Percentiles rank a stretch among this genome's conserved stretches.
These are phyloP conservation scores for Taphrina betulina DNA, from an alignment of 1,139 yeast species.

Conservation along the genomic window DNA sequence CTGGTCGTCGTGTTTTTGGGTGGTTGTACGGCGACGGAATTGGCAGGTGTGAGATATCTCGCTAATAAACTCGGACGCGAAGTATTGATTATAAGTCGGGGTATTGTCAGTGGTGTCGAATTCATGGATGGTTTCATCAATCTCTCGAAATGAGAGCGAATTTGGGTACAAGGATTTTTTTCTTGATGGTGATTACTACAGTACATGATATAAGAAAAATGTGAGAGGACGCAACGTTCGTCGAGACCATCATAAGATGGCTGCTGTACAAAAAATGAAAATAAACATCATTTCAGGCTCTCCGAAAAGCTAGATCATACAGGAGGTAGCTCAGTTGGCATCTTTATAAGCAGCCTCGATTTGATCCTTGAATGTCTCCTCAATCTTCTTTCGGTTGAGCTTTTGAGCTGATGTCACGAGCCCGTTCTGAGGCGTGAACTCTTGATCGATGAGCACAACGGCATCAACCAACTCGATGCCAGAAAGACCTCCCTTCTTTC, in stretches of 20 bases:
- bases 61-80: constrained; percentile 45
- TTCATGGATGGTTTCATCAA: constrained; percentile 16
- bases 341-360: constrained; percentile 42
- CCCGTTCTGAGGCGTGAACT: constrained; percentile 98
- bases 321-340: constrained; percentile 42
- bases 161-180: no score
- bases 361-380: constrained; percentile 50
- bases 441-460: constrained; percentile 75
- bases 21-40: constrained; percentile 77
- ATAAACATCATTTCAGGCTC: no score
- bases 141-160: no score
- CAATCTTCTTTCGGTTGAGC: constrained; percentile 88
- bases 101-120: constrained; percentile 37
- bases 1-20: constrained; percentile 62
- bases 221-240: no score
- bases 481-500: constrained; percentile 71
- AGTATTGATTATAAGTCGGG: constrained; percentile 37
- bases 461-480: constrained; percentile 87
- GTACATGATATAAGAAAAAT: no score
- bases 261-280: no score
- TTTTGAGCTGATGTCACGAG: constrained; percentile 94
- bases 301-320: no score
- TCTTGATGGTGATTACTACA: no score
- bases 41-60: constrained; percentile 62
- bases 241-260: no score